Base-by-base conservation (phyloP, 495 filamentous ascomycete species). In the Beverwykella pulmonaria region DNA sequence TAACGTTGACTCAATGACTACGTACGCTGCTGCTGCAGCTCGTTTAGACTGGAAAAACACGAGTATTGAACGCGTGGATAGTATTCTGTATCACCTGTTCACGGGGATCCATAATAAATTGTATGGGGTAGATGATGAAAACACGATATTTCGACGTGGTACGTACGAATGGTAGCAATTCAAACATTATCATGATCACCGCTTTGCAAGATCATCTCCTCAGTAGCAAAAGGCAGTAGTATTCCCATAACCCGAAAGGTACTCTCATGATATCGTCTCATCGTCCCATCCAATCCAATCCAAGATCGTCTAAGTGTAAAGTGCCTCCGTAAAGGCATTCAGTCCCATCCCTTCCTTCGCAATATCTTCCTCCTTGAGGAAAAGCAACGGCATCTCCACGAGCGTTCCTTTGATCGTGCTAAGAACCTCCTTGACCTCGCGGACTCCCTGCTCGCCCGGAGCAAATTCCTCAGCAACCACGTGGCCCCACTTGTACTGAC, bases 321-420 rank as follows among this genome's bases (percentile, higher is more conserved):
- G 78, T 67, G 88, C 88, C 75, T 92, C 87, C 20, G 92, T 96
- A 70, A 95, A 79, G 9, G 83, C 84, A 80, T 96, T 94, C 78
- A 95, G 76, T 47, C 83, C 82, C 73, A 96, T 58, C 3, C 93
- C 93, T 66, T 92, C 86, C 81, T 93, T 87, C 4, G 93, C 93
- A 74, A 98, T 84, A 78, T 97, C 92, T 75, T 91, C 85, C 26
- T 92, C 90, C 70, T 87, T 87, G 75, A 98, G 77, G 77, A 98
- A 98, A 67, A 90, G 81, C 70, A 98, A 79, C 54, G 93, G 92
- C 93, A 97, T 97, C 81, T 96, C 90, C 23, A 97, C 92, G 47
- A 97, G 73, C 15, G 85, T 91, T 0, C 93, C 93, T 68, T 87
- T 87, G 15, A 97, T 82, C 54, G 83, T 82, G 59, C 84, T 85